A percentile compares a stretch with the other conserved stretches of the same genome.
Evolutionary conservation across 2,329 filamentous ascomycete genomes (phyloP).

Genomic region (Colletotrichum karsti): DNA sequence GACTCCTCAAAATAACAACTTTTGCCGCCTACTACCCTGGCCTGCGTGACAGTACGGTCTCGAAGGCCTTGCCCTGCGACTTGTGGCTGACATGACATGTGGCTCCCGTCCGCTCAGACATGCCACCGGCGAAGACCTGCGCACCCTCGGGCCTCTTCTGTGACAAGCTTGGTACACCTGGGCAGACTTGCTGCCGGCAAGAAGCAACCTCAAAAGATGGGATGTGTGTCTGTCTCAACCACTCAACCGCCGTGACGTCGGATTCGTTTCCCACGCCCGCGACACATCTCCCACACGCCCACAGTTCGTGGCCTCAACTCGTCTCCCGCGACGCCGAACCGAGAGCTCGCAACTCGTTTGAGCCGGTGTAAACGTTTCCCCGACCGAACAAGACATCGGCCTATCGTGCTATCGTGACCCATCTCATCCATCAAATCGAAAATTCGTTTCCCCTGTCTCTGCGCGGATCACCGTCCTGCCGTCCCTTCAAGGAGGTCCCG

Average conservation of each 20-base stretch:
- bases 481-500: neutral
- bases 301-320: neutral
- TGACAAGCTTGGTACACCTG: conserved; percentile 24
- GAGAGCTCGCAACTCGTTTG: neutral
- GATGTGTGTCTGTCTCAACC: neutral
- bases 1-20: neutral
- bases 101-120: neutral
- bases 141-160: conserved; percentile 9
- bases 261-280: neutral
- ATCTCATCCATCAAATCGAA: neutral
- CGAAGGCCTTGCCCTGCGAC: neutral
- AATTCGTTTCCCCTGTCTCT: neutral
- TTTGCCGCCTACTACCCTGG: neutral
- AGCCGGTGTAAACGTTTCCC: neutral
- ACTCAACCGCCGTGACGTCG: neutral
- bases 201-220: conserved; percentile 4
- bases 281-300: neutral
- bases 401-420: neutral
- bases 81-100: conserved; percentile 4
- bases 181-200: neutral
- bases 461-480: conserved; percentile 2
- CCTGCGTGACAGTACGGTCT: neutral
- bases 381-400: neutral
- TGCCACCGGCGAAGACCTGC: neutral
- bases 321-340: neutral